A percentile compares a stretch with the other conserved stretches of the same genome.
phyloP scores from a whole-genome alignment of 2,329 filamentous ascomycete species.

The Aspergillus arachidicola region DNA sequence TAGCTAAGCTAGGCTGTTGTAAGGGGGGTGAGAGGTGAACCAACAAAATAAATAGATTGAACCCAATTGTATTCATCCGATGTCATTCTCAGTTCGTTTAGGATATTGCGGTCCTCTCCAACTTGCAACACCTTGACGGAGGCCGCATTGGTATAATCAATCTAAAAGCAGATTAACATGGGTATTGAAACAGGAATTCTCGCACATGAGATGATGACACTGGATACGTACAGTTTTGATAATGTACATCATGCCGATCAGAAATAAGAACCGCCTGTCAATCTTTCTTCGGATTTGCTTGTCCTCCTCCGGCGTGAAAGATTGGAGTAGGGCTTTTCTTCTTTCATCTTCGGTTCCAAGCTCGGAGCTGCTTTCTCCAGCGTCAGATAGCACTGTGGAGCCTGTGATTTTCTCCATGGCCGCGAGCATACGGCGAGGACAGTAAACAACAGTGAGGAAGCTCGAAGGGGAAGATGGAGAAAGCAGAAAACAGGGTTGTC shows the following conservation, averaged over 20 bases:
- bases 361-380: neutral
- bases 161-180: neutral
- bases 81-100: constrained; percentile 11
- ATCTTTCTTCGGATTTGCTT: constrained; percentile 13
- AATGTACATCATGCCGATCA: constrained; percentile 17
- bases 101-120: constrained; percentile 12
- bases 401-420: neutral
- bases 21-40: neutral
- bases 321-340: constrained; percentile 11
- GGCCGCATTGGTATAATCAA: constrained; percentile 18
- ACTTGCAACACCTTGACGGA: constrained; percentile 17
- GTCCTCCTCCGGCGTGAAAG: constrained; percentile 17
- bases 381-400: neutral
- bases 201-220: neutral
- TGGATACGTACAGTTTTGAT: constrained; percentile 11
- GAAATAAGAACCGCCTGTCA: constrained; percentile 11
- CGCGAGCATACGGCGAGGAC: neutral
- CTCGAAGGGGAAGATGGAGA: too few species aligned
- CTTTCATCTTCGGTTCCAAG: constrained; percentile 6
- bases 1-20: neutral
- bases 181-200: neutral
- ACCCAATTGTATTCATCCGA: constrained; percentile 19
- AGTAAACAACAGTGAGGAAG: too few species aligned
- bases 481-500: neutral
- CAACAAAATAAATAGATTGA: constrained; percentile 18